These are phyloP conservation scores for Trypanosoma scelopori DNA, from an alignment of 208 protist species.

Conservation along the genomic window DNA sequence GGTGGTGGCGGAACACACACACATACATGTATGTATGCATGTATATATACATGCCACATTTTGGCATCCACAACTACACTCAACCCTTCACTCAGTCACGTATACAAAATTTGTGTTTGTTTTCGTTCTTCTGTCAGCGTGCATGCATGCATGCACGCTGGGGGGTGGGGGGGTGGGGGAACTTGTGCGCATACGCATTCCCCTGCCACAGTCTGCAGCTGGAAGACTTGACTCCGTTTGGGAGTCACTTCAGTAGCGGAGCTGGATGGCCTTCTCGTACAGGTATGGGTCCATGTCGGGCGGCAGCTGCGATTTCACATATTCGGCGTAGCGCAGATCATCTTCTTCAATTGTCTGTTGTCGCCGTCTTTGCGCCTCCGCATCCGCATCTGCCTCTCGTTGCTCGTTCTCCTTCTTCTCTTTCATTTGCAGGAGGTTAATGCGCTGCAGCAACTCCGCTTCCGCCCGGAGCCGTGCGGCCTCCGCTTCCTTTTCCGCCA, in stretches of 20 bases:
- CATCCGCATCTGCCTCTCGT: slow-evolving; percentile 37
- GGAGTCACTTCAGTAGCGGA: slow-evolving; percentile 24
- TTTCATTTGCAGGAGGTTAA: slow-evolving; percentile 64
- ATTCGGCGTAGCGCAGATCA: slow-evolving; percentile 50
- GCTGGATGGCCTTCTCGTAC: slow-evolving; percentile 49
- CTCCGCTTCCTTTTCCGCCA: slow-evolving; percentile 41
- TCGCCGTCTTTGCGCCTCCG: slow-evolving; percentile 34
- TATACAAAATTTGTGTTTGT: slow-evolving; percentile 6
- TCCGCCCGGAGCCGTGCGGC: slow-evolving; percentile 34
- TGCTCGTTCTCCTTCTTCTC: slow-evolving; percentile 64
- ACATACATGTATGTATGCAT: slow-evolving; percentile 3
- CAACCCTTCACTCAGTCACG: not conserved
- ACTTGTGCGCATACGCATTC: too few relatives aligned
- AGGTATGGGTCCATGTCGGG: slow-evolving; percentile 53
- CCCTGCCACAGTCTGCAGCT: too few relatives aligned
- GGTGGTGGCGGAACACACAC: not conserved
- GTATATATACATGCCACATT: slow-evolving; percentile 4
- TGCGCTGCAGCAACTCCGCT: slow-evolving; percentile 39
- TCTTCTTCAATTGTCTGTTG: slow-evolving; percentile 45
- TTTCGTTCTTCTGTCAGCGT: not conserved
- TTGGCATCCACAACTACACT: not conserved
- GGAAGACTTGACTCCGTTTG: too few relatives aligned
- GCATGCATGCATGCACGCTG: not conserved
- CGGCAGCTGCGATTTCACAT: slow-evolving; percentile 69
- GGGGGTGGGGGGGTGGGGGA: too few relatives aligned